Evolutionary conservation across 495 filamentous ascomycete genomes (phyloP), one percentile per base, ranked within the genome.

Genomic region (Penicillium alfredii): DNA sequence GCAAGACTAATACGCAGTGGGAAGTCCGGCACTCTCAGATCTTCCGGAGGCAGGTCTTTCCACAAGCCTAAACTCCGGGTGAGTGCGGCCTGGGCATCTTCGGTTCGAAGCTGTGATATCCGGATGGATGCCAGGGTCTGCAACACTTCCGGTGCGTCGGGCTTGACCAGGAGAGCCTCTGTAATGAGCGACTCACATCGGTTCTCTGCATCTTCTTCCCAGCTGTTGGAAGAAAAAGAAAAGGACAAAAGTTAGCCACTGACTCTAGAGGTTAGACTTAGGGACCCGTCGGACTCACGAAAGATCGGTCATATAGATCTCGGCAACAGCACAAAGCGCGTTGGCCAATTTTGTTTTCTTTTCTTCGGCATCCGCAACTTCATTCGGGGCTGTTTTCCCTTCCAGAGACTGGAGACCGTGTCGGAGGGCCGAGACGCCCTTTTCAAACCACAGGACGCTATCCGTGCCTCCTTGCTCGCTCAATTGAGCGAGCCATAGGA

Each of bases 261-360:
- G n/a, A n/a, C n/a, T n/a, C n/a, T n/a, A n/a, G n/a, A n/a, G n/a
- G n/a, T n/a, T n/a, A n/a, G n/a, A n/a, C n/a, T n/a, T 14, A 16
- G 27, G 8, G 11, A 14, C 10, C 10, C 9, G 15, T n/a, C 20
- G 6, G 29, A 64, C 63, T 49, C 52, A 71, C 60, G 75, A 84
- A 43, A 99, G 72, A 67, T 99, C 93, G 18, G 88, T 97, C 93
- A 99, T 99, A 58, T 95, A 97, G 20, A 96, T 83, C 60, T 99
- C 93, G 0, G 84, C 77, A 36, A 95, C 80, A 2, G 82, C 84
- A 60, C 93, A 97, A 17, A 99, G 71, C 4, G 88, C 86, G 43
- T 81, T 84, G 1, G 86, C 84, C 23, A 97, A 63, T 55, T 90
- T 88, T 31, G 60, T 67, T 52, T 79, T 79, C 64, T 88, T 85